Percentiles rank a stretch among this genome's conserved stretches.
Conservation (phyloP, 495 filamentous ascomycete species). For the Acidomyces sp. region DNA sequence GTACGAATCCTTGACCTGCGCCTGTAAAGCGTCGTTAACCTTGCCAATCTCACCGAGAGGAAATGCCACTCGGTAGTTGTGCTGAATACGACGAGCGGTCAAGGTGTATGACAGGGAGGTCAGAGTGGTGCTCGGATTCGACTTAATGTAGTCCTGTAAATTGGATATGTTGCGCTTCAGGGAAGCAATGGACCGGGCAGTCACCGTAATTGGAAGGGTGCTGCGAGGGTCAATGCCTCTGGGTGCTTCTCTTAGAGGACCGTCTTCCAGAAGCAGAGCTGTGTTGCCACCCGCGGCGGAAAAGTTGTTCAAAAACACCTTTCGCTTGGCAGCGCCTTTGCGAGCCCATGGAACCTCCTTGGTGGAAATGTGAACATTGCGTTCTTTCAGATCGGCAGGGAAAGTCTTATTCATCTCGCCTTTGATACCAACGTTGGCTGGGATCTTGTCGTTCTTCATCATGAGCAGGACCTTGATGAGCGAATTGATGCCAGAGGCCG, state of each 20-base stretch:
- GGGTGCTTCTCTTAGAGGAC: slow-evolving; percentile 30
- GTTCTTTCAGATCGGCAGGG: slow-evolving; percentile 57
- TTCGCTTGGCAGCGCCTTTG: slow-evolving; percentile 48
- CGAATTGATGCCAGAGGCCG: slow-evolving; percentile 70
- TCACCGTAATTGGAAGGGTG: slow-evolving; percentile 39
- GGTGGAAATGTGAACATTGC: slow-evolving; percentile 59
- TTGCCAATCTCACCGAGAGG: slow-evolving; percentile 28
- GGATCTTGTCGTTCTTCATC: slow-evolving; percentile 71
- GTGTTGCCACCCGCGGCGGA: slow-evolving; percentile 34
- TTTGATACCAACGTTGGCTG: slow-evolving; percentile 83
- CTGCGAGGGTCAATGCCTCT: slow-evolving; percentile 41
- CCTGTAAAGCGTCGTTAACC: slow-evolving; percentile 28
- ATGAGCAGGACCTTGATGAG: slow-evolving; percentile 80
- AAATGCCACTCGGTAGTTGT: slow-evolving; percentile 34
- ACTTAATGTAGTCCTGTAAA: slow-evolving; percentile 39
- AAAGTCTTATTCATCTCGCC: slow-evolving; percentile 67
- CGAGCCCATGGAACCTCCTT: slow-evolving; percentile 48
- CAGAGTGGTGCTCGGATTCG: slow-evolving; percentile 34
- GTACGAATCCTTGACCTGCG: slow-evolving; percentile 32
- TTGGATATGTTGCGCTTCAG: slow-evolving; percentile 42
- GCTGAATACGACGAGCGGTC: slow-evolving; percentile 34
- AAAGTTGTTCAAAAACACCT: slow-evolving; percentile 43
- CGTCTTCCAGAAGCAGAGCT: slow-evolving; percentile 41
- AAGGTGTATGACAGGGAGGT: slow-evolving; percentile 32
- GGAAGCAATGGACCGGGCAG: slow-evolving; percentile 41